Base-by-base conservation (phyloP, 805 yeast genomes). In the Sugiyamaella smithiae region DNA sequence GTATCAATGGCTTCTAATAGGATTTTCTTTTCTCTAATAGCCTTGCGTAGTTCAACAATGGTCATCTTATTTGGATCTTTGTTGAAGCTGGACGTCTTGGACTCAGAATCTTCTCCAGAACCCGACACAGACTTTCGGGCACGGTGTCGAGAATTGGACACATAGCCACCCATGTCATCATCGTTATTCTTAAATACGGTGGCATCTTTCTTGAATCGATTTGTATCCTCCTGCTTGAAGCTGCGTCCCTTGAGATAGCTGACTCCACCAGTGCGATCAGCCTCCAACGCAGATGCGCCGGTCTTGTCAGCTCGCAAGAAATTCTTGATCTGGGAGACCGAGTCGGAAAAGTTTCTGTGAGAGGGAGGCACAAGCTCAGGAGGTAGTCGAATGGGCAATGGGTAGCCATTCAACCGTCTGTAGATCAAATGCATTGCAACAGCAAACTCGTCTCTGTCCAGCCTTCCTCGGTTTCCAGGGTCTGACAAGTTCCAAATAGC, bases 371-470 rank as follows among this genome's bases (percentile, higher is more conserved):
- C 71, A 55, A 91, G 76, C 62, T 89, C 95, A 1, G 95, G 88
- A 2, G 98, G 98, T 46, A 91, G 75, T 47, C 81, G 72, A 42
- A 74, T 63, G 20, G 99, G 99, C 44, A 93, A 69, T n/a, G 85
- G 88, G 55, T 79, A 81, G 1, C 97, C 97, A 62, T 89, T 90
- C 63, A 91, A 71, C 54, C 91, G 78, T 65, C 97, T 80, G 69
- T 93, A 91, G 38, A 91, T 91, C 51, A 91, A 74, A 73, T 95
- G 97, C 98, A 91, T 93, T 26, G 98, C 97, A 29, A 93, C 89
- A 0, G 96, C 85, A 70, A 91, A 93, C 66, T 88, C 96, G 64
- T 91, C 97, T 60, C 80, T 82, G 64, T 87, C 86, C 57, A 91
- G 78, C 62, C 79, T 81, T 3, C 97, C 97, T 48, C 84, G 76